Evolutionary conservation across 2,329 filamentous ascomycete genomes (phyloP).

Genomic region (Zopfia rhizophila): DNA sequence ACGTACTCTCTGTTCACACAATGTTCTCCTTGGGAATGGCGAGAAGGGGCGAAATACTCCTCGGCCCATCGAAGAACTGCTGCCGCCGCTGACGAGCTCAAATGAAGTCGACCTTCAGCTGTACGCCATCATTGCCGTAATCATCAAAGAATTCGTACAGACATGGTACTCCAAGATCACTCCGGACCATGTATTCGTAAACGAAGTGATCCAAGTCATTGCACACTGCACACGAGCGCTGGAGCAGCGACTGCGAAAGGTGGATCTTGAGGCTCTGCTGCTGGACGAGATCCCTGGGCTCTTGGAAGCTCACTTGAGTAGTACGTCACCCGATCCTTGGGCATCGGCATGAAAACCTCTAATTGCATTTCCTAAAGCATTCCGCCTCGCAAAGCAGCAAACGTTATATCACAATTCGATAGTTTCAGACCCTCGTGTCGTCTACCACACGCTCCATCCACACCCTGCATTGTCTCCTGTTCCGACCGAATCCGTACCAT

Average conservation of each 20-base stretch:
- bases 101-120: slow-evolving; percentile 94
- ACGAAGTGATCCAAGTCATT: slow-evolving; percentile 88
- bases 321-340: slow-evolving; percentile 61
- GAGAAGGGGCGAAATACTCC: slow-evolving; percentile 68
- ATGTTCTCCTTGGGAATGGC: slow-evolving; percentile 57
- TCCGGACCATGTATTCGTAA: slow-evolving; percentile 85
- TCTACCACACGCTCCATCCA: slow-evolving; percentile 87
- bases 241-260: slow-evolving; percentile 83
- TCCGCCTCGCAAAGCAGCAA: slow-evolving; percentile 71
- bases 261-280: slow-evolving; percentile 84
- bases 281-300: slow-evolving; percentile 89
- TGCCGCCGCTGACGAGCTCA: slow-evolving; percentile 92
- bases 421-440: slow-evolving; percentile 69
- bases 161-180: slow-evolving; percentile 95
- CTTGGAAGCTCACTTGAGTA: slow-evolving; percentile 80
- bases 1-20: slow-evolving; percentile 81
- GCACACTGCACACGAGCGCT: slow-evolving; percentile 90
- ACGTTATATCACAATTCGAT: slow-evolving; percentile 69
- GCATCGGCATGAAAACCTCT: slow-evolving; percentile 32
- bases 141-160: slow-evolving; percentile 89
- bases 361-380: slow-evolving; percentile 66
- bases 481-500: slow-evolving; percentile 66
- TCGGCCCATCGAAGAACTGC: slow-evolving; percentile 78
- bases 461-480: slow-evolving; percentile 83
- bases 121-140: slow-evolving; percentile 89